These are phyloP conservation scores for Diaporthe caulivora DNA, from an alignment of 2,329 filamentous ascomycete genomes.

Conservation along the genomic window DNA sequence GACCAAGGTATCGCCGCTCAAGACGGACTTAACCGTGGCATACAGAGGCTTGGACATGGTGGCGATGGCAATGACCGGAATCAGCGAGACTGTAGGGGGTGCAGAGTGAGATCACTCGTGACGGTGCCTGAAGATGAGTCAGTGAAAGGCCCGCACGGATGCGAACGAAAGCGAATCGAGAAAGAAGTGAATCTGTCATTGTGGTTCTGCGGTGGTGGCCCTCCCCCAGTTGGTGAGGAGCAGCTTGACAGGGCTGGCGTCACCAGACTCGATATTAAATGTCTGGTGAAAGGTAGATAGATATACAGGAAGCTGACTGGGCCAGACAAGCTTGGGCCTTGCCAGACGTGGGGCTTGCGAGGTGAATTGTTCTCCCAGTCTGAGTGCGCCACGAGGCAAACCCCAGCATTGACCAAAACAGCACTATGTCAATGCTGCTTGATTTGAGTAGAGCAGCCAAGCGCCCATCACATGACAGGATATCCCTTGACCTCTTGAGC, in stretches of 20 bases:
- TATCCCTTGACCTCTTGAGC: neutral
- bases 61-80: constrained; percentile 38
- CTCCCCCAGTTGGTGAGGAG: neutral
- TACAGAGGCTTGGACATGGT: constrained; percentile 68
- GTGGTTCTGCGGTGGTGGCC: neutral
- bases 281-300: neutral
- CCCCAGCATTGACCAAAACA: neutral
- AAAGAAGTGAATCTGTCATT: neutral
- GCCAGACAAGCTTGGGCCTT: constrained; percentile 10
- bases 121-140: neutral
- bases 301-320: neutral
- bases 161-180: neutral
- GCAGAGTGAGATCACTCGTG: constrained; percentile 23
- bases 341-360: neutral
- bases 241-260: neutral
- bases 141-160: neutral
- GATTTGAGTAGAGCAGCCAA: neutral
- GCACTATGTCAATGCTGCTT: constrained; percentile 17
- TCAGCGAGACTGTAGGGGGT: constrained; percentile 10
- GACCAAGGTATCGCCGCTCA: constrained; percentile 93
- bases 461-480: neutral
- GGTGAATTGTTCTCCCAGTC: constrained; percentile 39
- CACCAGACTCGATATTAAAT: neutral
- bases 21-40: constrained; percentile 90
- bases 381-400: neutral